phyloP scores from a whole-genome alignment of 2,329 filamentous ascomycete genomes.

The Claviceps pazoutovae region DNA sequence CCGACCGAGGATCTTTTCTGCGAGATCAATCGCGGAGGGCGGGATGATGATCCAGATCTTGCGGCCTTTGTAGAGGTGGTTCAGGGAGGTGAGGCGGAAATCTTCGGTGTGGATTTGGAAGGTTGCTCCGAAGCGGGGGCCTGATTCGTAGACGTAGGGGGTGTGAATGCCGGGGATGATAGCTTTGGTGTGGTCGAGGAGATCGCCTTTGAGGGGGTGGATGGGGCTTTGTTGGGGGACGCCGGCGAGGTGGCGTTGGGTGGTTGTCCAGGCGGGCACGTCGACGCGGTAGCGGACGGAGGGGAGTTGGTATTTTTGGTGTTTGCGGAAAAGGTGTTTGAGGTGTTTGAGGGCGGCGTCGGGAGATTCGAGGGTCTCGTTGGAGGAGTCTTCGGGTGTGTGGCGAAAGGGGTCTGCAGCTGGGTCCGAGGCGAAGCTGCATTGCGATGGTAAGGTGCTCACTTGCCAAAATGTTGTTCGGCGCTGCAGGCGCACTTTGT shows the following conservation, averaged over 20 bases:
- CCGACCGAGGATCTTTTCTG: constrained; percentile 21
- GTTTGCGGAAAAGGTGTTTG: constrained; percentile 22
- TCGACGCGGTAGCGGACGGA: constrained; percentile 24
- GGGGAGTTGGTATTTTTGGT: constrained; percentile 22
- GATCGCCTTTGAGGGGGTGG: constrained; percentile 23
- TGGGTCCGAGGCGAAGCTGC: constrained; percentile 15
- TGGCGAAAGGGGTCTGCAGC: constrained; percentile 11
- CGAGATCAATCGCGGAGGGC: constrained; percentile 20
- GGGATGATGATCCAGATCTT: constrained; percentile 28
- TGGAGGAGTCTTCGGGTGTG: constrained; percentile 4
- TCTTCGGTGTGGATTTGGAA: constrained; percentile 28
- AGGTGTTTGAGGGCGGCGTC: constrained; percentile 15
- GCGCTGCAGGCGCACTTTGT: constrained; percentile 20
- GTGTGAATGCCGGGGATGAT: constrained; percentile 27
- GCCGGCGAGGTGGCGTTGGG: constrained; percentile 21
- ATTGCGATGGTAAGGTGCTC: constrained; percentile 20
- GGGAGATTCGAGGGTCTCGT: constrained; percentile 13
- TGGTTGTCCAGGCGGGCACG: constrained; percentile 24
- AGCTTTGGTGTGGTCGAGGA: constrained; percentile 22
- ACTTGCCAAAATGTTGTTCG: constrained; percentile 24
- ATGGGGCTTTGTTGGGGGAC: constrained; percentile 24
- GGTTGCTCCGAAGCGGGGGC: constrained; percentile 23
- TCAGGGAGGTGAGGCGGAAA: constrained; percentile 24
- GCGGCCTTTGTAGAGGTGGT: constrained; percentile 25
- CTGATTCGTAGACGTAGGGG: constrained; percentile 27